These are phyloP conservation scores for Primulina tabacum DNA, from an alignment of 257 asterid genomes.

Conservation along the genomic window DNA sequence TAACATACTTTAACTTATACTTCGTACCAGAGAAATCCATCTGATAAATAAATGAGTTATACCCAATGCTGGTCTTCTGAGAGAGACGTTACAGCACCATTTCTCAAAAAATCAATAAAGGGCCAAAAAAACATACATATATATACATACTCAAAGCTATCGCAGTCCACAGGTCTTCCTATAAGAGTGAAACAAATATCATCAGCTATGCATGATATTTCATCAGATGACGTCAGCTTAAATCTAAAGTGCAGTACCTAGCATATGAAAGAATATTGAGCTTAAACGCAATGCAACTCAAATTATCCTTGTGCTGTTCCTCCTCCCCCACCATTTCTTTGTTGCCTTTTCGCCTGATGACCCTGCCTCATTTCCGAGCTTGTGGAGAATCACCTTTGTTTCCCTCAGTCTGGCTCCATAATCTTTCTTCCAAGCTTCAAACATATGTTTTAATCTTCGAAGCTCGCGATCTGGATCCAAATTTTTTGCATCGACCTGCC, in stretches of 20 bases:
- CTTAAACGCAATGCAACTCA: conserved; percentile 21
- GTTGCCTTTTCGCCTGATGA: conserved; percentile 47
- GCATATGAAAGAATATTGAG: not conserved
- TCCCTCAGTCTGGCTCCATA: conserved; percentile 82
- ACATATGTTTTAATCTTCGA: conserved; percentile 78
- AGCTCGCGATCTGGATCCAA: conserved; percentile 90
- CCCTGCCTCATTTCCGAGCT: conserved; percentile 72
- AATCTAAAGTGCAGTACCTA: not conserved
- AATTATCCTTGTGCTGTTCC: conserved; percentile 66
- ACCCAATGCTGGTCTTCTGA: not conserved
- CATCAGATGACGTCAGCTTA: not conserved
- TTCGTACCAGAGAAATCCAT: not conserved
- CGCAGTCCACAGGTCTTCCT: not conserved
- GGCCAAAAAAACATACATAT: not conserved
- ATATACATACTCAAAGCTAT: not conserved
- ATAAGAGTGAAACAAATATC: not conserved
- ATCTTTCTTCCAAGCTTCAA: conserved; percentile 95
- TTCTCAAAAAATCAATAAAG: not conserved
- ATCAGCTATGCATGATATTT: not conserved
- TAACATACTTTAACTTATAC: not conserved
- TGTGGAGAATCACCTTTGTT: conserved; percentile 76
- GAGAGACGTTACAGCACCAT: not conserved
- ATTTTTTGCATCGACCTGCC: conserved; percentile 73
- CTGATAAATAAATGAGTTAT: not conserved
- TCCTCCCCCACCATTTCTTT: conserved; percentile 94